These are phyloP conservation scores for Avicennia marina DNA, from an alignment of 257 asterid genomes.

Conservation along the genomic window DNA sequence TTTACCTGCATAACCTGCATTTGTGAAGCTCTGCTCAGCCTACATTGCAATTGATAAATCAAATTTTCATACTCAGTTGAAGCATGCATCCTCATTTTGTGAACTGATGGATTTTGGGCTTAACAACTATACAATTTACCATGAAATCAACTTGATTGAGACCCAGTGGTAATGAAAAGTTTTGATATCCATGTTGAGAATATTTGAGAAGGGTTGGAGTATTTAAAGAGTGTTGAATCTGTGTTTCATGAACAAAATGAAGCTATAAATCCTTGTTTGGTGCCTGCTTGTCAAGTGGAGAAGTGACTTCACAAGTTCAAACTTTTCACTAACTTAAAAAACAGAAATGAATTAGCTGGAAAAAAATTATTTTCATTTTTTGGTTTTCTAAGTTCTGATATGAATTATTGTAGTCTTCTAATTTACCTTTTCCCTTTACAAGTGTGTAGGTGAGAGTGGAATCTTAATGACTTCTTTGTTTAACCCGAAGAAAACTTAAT, in stretches of 20 bases:
- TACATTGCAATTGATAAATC: neutral
- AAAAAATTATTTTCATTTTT: neutral
- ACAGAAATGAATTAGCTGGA: neutral
- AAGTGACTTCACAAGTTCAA: no score
- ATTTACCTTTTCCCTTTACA: neutral
- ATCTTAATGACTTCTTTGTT: conserved; percentile 5
- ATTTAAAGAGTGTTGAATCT: no score
- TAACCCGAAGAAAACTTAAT: no score
- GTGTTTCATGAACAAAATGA: no score
- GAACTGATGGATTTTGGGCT: neutral
- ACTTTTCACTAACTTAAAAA: no score
- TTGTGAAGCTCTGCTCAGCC: neutral
- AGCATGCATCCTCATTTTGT: neutral
- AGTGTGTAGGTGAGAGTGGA: neutral
- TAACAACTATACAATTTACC: neutral
- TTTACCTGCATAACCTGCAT: neutral
- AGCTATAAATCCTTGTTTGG: neutral
- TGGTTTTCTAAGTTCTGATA: neutral
- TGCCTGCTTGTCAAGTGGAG: neutral
- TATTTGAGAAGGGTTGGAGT: neutral
- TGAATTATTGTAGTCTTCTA: no score
- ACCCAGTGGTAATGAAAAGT: neutral
- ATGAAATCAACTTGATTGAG: neutral
- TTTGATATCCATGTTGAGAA: neutral
- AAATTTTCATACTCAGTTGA: neutral